Percentiles rank a stretch among this genome's conserved stretches.
These are phyloP conservation scores for Chloromonas sp. DNA, from an alignment of 163 green algal species.

Conservation along the genomic window DNA sequence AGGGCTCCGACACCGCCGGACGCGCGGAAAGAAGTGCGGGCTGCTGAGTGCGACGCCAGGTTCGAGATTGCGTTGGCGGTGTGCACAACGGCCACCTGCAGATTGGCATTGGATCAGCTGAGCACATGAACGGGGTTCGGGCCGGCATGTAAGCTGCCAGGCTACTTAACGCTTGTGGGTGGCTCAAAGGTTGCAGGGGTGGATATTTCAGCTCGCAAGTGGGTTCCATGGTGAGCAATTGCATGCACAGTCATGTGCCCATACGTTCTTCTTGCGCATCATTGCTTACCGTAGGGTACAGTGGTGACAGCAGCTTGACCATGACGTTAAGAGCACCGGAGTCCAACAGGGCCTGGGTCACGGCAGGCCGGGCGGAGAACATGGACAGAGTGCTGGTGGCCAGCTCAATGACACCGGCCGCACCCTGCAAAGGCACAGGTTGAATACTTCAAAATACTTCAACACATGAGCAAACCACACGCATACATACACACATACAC, in stretches of 20 bases:
- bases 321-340: slow-evolving; percentile 25
- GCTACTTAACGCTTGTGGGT: too few species aligned
- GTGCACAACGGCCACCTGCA: slow-evolving; percentile 32
- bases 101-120: neutral
- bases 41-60: slow-evolving; percentile 24
- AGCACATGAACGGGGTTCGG: neutral
- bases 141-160: too few species aligned
- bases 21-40: slow-evolving; percentile 22
- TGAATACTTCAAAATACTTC: too few species aligned
- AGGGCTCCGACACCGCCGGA: slow-evolving; percentile 40
- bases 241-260: too few species aligned
- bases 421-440: too few species aligned
- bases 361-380: slow-evolving; percentile 28
- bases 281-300: slow-evolving; percentile 8
- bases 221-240: too few species aligned
- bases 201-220: too few species aligned
- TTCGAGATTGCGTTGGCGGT: slow-evolving; percentile 40
- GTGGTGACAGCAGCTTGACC: slow-evolving; percentile 37
- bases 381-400: slow-evolving; percentile 44
- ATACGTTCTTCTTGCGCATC: too few species aligned
- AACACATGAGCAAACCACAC: too few species aligned
- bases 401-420: slow-evolving; percentile 34
- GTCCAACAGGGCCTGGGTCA: slow-evolving; percentile 13
- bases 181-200: too few species aligned
- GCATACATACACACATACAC: too few species aligned